These are phyloP conservation scores for Nannochloris sp. DNA, from an alignment of 139 green algal genomes.

Conservation along the genomic window DNA sequence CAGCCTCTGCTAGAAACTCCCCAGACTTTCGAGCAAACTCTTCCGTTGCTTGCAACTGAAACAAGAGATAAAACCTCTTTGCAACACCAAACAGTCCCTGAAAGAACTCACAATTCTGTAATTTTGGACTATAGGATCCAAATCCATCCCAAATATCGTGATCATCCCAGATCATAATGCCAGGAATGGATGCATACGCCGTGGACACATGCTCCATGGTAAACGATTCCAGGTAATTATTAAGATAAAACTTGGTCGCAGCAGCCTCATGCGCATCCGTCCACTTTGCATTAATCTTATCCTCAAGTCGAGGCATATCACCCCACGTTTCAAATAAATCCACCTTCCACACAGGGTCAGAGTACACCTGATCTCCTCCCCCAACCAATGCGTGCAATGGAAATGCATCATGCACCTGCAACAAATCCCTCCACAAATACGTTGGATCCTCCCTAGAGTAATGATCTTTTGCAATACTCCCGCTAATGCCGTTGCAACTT, in stretches of 20 bases:
- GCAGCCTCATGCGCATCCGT: constrained; percentile 15
- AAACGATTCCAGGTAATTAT: constrained; percentile 34
- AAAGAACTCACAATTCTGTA: constrained; percentile 51
- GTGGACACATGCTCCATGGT: constrained; percentile 5
- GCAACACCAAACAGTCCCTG: constrained; percentile 37
- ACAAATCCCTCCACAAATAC: constrained; percentile 39
- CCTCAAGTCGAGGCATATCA: background rate
- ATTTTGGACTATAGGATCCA: constrained; percentile 42
- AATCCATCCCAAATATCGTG: constrained; percentile 68
- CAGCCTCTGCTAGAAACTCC: constrained; percentile 16
- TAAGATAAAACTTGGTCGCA: constrained; percentile 24
- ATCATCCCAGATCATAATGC: constrained; percentile 44
- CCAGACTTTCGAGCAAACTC: constrained; percentile 4
- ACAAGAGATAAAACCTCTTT: constrained; percentile 44
- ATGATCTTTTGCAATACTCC: constrained; percentile 8
- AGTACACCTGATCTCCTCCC: constrained; percentile 48
- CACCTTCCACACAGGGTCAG: constrained; percentile 23
- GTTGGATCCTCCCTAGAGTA: constrained; percentile 13
- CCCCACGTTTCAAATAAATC: background rate
- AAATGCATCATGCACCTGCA: constrained; percentile 31
- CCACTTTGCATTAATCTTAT: constrained; percentile 18
- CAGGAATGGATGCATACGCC: constrained; percentile 32
- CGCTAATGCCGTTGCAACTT: constrained; percentile 35
- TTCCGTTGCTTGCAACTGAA: constrained; percentile 57
- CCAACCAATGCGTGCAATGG: constrained; percentile 58